Percentiles rank a stretch among this genome's conserved stretches.
These are phyloP conservation scores for Paramecium sexaurelia DNA, from an alignment of 73 alveolate genomes.

Conservation along the genomic window DNA sequence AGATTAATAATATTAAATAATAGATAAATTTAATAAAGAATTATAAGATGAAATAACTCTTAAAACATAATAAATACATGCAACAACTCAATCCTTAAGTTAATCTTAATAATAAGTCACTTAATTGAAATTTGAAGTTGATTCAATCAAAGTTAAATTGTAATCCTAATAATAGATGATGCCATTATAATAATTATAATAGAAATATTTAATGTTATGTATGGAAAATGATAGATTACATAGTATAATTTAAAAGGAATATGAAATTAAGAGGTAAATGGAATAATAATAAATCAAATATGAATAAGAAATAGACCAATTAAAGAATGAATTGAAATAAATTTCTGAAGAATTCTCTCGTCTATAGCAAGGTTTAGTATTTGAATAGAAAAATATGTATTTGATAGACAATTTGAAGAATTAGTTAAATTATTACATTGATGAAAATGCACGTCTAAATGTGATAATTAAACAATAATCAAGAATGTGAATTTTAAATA, in stretches of 20 bases:
- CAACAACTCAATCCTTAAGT: background rate
- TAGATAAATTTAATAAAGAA: conserved; percentile 42
- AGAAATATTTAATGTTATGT: background rate
- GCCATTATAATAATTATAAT: background rate
- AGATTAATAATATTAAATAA: conserved; percentile 19
- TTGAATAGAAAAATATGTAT: conserved; percentile 21
- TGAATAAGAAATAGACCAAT: background rate
- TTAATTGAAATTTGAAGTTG: background rate
- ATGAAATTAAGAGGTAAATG: background rate
- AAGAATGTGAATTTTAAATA: background rate
- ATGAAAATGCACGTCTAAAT: conserved; percentile 26
- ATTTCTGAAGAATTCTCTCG: background rate
- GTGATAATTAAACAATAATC: background rate
- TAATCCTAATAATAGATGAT: background rate
- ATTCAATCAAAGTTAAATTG: background rate
- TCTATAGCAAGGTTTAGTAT: conserved; percentile 8
- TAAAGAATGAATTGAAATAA: background rate
- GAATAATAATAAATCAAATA: background rate
- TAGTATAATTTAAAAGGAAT: background rate
- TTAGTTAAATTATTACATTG: conserved; percentile 7
- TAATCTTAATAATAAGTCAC: background rate
- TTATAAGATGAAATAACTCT: conserved; percentile 21
- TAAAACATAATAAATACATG: background rate
- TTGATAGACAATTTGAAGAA: conserved; percentile 17
- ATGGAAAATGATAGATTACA: conserved; percentile 49